Evolutionary conservation across 768 basidiomycete species (phyloP).

Genomic region (Podaxis rugospora): DNA sequence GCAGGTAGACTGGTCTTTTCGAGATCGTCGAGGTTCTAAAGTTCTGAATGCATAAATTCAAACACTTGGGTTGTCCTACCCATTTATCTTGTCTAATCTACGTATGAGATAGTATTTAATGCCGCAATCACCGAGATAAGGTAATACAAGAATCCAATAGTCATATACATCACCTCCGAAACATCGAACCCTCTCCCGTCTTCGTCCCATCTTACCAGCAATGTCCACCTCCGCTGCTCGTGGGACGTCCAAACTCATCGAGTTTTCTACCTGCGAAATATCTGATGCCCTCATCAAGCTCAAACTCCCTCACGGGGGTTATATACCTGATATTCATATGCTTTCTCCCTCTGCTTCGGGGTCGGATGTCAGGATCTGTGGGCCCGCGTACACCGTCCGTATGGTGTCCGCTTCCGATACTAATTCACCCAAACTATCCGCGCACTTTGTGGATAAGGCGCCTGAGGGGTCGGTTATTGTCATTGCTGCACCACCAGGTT

Average conservation of each 20-base stretch:
- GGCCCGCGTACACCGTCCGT: slow-evolving; percentile 83
- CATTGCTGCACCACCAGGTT: slow-evolving; percentile 71
- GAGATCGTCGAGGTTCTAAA: neutral
- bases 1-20: neutral
- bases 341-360: slow-evolving; percentile 38
- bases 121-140: slow-evolving; percentile 3
- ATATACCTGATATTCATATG: slow-evolving; percentile 73
- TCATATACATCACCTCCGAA: neutral
- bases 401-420: slow-evolving; percentile 64
- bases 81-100: neutral
- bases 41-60: neutral
- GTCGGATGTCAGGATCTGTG: slow-evolving; percentile 44
- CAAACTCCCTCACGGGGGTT: slow-evolving; percentile 63
- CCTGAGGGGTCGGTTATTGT: slow-evolving; percentile 64
- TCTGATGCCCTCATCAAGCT: slow-evolving; percentile 89
- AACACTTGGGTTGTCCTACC: neutral
- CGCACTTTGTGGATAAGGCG: slow-evolving; percentile 82
- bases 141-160: neutral
- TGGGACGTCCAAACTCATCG: slow-evolving; percentile 20
- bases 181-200: slow-evolving; percentile 13
- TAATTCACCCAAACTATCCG: slow-evolving; percentile 54
- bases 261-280: slow-evolving; percentile 74
- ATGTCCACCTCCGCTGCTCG: slow-evolving; percentile 14
- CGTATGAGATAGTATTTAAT: neutral
- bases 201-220: slow-evolving; percentile 12